Base-by-base conservation (phyloP, 331 rosid species). In the Quercus tomentella region DNA sequence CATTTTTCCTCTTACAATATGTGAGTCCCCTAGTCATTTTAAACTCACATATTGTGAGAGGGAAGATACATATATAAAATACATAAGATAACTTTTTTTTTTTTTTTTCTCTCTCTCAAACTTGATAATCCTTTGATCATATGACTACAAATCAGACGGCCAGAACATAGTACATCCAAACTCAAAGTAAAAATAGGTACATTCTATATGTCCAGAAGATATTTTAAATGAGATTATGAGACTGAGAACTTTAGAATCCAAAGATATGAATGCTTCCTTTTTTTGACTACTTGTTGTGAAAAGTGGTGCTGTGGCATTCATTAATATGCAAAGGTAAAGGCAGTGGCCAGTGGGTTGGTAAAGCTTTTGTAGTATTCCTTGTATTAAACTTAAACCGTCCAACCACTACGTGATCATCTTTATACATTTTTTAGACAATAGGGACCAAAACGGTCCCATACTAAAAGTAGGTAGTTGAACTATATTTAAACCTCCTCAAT, bases 281-380 rank as follows among this genome's bases (percentile, higher is more conserved):
- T 41, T 41, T 86, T 88, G 85, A 85, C 89, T 57, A 77, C 33
- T 65, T 85, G 97, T 65, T 81, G 82, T 83, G 84, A 67, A 89
- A 88, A 87, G 92, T 80, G 87, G 92, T 80, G 87, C 72, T 41
- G 78, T 10, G 86, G 63, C 87, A 90, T 86, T 85, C 84, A 83
- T 82, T 85, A 88, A 87, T 87, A 84, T 85, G 90, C 88, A 89
- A 95, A 93, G 94, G 80, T 82, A 86, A 93, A 89, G 92, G 71
- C 20, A 23, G 77, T 56, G 76, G 49, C 49, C 49, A 2, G 49
- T 65, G 74, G 84, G 82, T 66, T 60, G 80, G 35, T 74, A 77
- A 76, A 78, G 82, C 55, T 49, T 49, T 14, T 49, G 55, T 78
- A 71, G 77, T 56, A 78, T 74, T 74, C 54, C 61, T 77, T 66